Evolutionary conservation across 2,329 filamentous ascomycete species (phyloP), one percentile per base, ranked within the genome.

Genomic region (Cadophora malorum): DNA sequence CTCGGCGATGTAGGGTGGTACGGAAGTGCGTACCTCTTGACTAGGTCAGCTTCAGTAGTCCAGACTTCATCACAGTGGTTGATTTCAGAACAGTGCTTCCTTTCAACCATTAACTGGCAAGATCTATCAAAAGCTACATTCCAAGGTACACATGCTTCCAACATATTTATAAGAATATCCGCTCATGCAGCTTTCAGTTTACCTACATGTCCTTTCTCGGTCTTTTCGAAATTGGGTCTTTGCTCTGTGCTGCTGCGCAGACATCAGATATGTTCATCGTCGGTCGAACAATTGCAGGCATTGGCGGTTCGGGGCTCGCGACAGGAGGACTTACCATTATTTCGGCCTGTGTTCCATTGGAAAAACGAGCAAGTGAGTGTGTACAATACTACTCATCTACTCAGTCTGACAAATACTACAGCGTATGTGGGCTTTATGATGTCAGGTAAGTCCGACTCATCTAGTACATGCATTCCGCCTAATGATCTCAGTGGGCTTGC

Each of bases 1-100:
- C 76, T 86, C 0, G 74, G 77, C 2, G 85, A 88, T 70, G 82
- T 87, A 16, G 85, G 85, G 47, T 88, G 85, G 85, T 87, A 87
- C 72, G 83, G 81, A 3, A 82, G 81, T 60, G 81, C 82, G 23
- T 85, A 85, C 71, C 80, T 81, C 41, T 77, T 86, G 47, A 76
- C 81, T 4, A 70, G 63, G 68, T 70, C 28, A 28, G 28, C 28
- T 28, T 5, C 28, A 28, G 28, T 3, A 28, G 28, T 28, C 28
- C 28, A 28, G 28, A 28, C 28, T 28, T 28, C 28, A 28, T 28
- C 5, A 28, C 28, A 28, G 28, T 28, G 5, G 5, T 28, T 28
- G 28, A 28, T 38, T 23, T 16, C 23, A 33, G 7, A 23, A 31
- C 31, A 86, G 83, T 67, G 80, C 82, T 53, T 80, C 83, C 14